Evolutionary conservation across 176 grass and related monocot species (phyloP).

Genomic region (Eragrostis nindensis): DNA sequence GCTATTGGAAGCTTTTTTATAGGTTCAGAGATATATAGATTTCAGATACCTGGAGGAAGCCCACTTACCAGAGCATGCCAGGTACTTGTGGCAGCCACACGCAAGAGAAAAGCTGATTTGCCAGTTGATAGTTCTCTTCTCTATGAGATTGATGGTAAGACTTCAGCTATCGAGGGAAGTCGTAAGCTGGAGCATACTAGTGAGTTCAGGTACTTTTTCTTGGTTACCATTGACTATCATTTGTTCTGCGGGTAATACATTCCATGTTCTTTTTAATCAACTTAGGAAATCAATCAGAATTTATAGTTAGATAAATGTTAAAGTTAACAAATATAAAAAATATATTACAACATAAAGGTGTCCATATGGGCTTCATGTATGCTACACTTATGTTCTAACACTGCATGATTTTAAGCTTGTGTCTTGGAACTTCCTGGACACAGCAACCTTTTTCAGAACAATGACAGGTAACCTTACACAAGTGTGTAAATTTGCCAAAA

Average conservation of each 20-base stretch:
- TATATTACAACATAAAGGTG: constrained; percentile 4
- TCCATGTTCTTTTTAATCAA: constrained; percentile 5
- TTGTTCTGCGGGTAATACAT: constrained; percentile 3
- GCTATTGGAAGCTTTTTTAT: constrained; percentile 73
- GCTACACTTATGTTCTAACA: constrained; percentile 28
- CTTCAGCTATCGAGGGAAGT: constrained; percentile 61
- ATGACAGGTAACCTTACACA: constrained; percentile 32
- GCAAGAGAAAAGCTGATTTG: constrained; percentile 57
- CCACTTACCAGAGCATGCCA: constrained; percentile 82
- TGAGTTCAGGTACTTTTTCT: constrained; percentile 66
- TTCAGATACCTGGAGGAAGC: constrained; percentile 79
- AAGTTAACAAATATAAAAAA: constrained; percentile 6
- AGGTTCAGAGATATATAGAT: constrained; percentile 78
- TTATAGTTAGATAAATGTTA: not conserved
- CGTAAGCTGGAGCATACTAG: constrained; percentile 72
- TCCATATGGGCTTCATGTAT: constrained; percentile 8
- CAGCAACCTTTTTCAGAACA: constrained; percentile 33
- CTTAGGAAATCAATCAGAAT: not conserved
- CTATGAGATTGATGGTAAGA: constrained; percentile 66
- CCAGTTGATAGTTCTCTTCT: constrained; percentile 75
- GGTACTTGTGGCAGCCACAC: constrained; percentile 72
- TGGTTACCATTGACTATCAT: constrained; percentile 21
- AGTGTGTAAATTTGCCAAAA: not conserved
- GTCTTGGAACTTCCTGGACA: constrained; percentile 52
- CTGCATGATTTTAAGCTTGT: constrained; percentile 46